Evolutionary conservation across 78 protist genomes (phyloP), one percentile per base, ranked within the genome.

Genomic region (Isochrysis galbana): DNA sequence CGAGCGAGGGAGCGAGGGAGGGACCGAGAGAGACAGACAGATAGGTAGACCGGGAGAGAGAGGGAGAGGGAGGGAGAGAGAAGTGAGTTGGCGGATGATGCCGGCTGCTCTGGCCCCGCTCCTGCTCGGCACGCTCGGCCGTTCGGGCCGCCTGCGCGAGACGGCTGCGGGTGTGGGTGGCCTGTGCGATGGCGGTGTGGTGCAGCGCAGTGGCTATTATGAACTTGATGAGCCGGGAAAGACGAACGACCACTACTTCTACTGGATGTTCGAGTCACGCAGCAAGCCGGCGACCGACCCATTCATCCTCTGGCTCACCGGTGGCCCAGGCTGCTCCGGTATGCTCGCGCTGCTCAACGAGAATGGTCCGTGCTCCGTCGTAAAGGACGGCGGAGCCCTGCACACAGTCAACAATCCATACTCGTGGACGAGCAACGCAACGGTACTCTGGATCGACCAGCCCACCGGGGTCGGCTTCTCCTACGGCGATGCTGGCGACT

Each of bases 291-390:
- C 83, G 32, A 93, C 39, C 22, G 96, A 94, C 48, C 98, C 98
- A 7, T 67, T 95, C n/a, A 91, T 94, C 29, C 93, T 95, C 41
- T 96, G 98, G 98, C n/a, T 95, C 87, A 94, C 89, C 29, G 98
- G 98, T 4, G 98, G 98, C 36, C 97, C 97, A 2, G 97, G 97
- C 42, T 95, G 94, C 78, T 69, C 90, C 1, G 38, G 86, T 42
- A 92, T 54, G 72, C 61, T 95, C 19, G 97, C 97, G 23, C 89
- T 94, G 55, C 93, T 95, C 89, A 61, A 55, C 48, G 97, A 96
- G 91, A 96, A 96, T 55, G 97, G 97, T 10, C 97, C 97, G 44
- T 96, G 92, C 92, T 29, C 11, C 25, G 69, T 96, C 7, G 72
- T 67, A 23, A 34, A 17, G 22, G 86, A 95, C 48, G 80, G 90